Conservation (phyloP, 768 basidiomycete genomes). For the Trichaptum fuscoviolaceum region DNA sequence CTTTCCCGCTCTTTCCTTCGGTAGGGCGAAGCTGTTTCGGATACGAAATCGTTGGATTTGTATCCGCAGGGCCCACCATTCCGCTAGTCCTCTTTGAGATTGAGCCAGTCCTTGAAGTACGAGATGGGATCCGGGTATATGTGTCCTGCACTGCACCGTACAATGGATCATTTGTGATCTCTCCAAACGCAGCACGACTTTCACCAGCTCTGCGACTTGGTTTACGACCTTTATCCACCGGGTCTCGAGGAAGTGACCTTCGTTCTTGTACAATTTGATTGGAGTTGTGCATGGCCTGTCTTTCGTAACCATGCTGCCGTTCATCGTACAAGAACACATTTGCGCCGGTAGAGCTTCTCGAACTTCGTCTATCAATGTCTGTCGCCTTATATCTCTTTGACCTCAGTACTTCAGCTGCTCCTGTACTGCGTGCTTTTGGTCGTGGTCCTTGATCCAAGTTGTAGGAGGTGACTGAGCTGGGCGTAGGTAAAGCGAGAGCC, state of each 20-base stretch:
- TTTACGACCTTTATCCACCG: neutral
- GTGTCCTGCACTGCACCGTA: constrained; percentile 1
- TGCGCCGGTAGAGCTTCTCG: neutral
- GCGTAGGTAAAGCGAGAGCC: neutral
- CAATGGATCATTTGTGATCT: constrained; percentile 3
- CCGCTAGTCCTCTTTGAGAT: neutral
- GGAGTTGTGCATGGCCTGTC: neutral
- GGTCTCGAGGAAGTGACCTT: neutral
- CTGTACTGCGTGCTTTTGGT: constrained; percentile 1
- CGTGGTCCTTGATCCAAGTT: neutral
- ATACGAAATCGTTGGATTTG: neutral
- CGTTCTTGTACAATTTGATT: neutral
- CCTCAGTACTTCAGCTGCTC: neutral
- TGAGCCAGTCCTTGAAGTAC: neutral
- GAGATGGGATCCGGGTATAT: constrained; percentile 11
- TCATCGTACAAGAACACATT: neutral
- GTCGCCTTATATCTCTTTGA: neutral
- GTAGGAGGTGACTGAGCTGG: neutral
- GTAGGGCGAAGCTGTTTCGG: neutral
- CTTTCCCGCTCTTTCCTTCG: neutral
- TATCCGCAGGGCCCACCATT: neutral
- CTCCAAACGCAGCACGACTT: constrained; percentile 7
- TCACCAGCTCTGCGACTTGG: neutral
- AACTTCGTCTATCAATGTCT: neutral
- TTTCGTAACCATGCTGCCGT: neutral